A percentile compares a stretch with the other conserved stretches of the same genome.
Conservation (phyloP, 768 basidiomycete genomes). For the Russula sp. region DNA sequence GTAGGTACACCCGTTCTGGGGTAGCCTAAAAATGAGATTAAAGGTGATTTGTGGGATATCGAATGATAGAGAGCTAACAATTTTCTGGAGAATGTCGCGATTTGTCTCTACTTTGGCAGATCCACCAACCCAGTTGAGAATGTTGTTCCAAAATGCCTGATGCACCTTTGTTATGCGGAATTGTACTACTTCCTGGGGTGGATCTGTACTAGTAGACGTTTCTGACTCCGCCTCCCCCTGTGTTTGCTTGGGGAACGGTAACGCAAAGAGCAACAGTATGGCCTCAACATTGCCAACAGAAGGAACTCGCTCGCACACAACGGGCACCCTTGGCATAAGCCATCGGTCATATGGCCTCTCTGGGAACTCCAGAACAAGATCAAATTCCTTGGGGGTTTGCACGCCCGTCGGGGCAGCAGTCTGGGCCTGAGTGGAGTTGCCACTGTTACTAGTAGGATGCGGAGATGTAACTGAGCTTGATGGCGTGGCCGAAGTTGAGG, state of each 20-base stretch:
- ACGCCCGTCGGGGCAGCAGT: constrained; percentile 2
- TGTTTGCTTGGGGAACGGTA: constrained; percentile 36
- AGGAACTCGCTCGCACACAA: constrained; percentile 39
- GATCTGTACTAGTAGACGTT: neutral
- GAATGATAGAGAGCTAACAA: constrained; percentile 33
- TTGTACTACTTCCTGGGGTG: constrained; percentile 34
- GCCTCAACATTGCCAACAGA: constrained; percentile 21
- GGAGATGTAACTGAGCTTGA: neutral
- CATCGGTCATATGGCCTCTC: constrained; percentile 58
- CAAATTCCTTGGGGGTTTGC: constrained; percentile 50
- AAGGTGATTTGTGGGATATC: neutral
- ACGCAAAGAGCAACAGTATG: constrained; percentile 37
- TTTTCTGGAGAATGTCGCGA: constrained; percentile 35
- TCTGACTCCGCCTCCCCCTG: constrained; percentile 14
- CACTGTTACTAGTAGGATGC: neutral
- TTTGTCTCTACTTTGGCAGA: constrained; percentile 46
- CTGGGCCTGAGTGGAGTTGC: neutral
- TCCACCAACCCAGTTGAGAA: constrained; percentile 56
- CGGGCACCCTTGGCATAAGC: constrained; percentile 56
- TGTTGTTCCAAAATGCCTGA: constrained; percentile 46
- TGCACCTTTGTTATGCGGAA: constrained; percentile 45
- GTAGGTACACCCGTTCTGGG: constrained; percentile 44
- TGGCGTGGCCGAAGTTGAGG: constrained; percentile 4
- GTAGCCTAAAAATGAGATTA: constrained; percentile 30
- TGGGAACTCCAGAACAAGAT: constrained; percentile 64